Conservation (phyloP, 495 filamentous ascomycete species). For the Penicillium cinerascens region DNA sequence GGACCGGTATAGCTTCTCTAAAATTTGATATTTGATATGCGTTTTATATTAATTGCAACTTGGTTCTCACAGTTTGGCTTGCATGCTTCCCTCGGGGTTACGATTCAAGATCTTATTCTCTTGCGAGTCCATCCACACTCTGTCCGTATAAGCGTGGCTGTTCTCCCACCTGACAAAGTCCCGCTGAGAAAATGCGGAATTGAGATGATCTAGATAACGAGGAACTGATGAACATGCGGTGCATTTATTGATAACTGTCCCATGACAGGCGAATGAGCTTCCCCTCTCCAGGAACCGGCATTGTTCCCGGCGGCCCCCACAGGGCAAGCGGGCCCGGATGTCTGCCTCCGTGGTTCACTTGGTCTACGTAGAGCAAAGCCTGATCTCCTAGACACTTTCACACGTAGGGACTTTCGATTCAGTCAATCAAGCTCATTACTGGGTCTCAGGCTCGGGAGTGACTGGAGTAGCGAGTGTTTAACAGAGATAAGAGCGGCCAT, state of each 20-base stretch:
- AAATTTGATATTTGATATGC: neutral
- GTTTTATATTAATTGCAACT: neutral
- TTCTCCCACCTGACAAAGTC: slow-evolving; percentile 50
- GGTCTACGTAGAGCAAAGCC: too few relatives aligned
- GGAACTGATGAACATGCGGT: neutral
- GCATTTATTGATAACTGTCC: slow-evolving; percentile 2
- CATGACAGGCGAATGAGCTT: neutral
- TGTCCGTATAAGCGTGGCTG: slow-evolving; percentile 37
- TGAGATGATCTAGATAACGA: neutral
- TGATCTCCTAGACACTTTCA: too few relatives aligned
- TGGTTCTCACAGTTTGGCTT: slow-evolving; percentile 9
- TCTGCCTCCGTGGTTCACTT: too few relatives aligned
- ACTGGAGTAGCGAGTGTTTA: too few relatives aligned
- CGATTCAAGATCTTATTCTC: slow-evolving; percentile 17
- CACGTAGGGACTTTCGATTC: too few relatives aligned
- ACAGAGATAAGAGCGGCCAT: too few relatives aligned
- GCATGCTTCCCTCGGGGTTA: neutral
- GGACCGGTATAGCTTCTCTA: neutral
- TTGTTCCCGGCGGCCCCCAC: neutral
- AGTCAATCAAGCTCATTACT: too few relatives aligned
- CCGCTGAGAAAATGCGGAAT: slow-evolving; percentile 15
- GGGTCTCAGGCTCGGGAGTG: too few relatives aligned
- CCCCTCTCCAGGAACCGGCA: slow-evolving; percentile 1
- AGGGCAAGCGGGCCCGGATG: too few relatives aligned
- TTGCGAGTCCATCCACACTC: slow-evolving; percentile 44